Evolutionary conservation across 495 filamentous ascomycete genomes (phyloP), one percentile per base, ranked within the genome.

Genomic region (Daldinia bambusicola): DNA sequence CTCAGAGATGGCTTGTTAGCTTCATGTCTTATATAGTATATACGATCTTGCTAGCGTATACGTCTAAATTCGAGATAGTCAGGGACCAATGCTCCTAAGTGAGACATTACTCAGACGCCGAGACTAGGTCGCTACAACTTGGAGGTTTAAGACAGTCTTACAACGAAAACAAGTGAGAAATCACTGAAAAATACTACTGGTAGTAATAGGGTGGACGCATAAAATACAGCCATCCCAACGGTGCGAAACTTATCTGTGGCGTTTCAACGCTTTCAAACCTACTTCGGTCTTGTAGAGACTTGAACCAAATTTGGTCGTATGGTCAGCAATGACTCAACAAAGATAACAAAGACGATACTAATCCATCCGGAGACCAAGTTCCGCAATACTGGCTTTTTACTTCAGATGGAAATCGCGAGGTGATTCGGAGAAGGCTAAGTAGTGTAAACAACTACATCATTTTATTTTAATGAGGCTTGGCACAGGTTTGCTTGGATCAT

Each of bases 391-490:
- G 43, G 26, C 36, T 52, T 51, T 26, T 36, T 32, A 32, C 22
- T n/a, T 56, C 18, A 16, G 50, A 61, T 37, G 13, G 13, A n/a
- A 36, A 65, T 45, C 36, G 31, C 32, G 37, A 43, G 43, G 48
- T 57, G 9, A 13, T 36, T 48, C 26, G 14, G 55, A 32, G 18
- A 40, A 71, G 57, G 30, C 36, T 31, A 26, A 20, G 34, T 48
- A 53, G 38, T 30, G 53, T 38, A 51, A 68, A 43, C 48, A 45
- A 36, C 50, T 30, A 32, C 30, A n/a, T n/a, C 57, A 45, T 66
- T 63, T 63, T 61, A 65, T 60, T 58, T 72, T 61, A 66, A 69
- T 72, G 51, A 68, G 6, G 32, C 22, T 34, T 50, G 43, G 45
- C 64, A 59, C 48, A 38, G 18, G 52, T 20, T 41, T 41, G 13